Base-by-base conservation (phyloP, 2,329 filamentous ascomycete genomes). In the Periconia macrospinosa region DNA sequence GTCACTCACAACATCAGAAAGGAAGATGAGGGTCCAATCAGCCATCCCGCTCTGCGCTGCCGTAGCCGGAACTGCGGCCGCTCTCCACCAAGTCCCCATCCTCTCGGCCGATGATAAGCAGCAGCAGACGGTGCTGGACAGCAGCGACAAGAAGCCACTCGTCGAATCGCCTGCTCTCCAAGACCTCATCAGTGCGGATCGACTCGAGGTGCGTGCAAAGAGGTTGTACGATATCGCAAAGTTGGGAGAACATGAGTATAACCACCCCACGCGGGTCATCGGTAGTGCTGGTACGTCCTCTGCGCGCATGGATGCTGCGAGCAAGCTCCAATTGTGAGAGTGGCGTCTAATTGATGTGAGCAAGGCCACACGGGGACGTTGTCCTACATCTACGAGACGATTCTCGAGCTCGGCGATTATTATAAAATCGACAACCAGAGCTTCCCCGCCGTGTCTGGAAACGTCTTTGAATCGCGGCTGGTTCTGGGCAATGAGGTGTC, bases 211-310 rank as follows among this genome's bases (percentile, higher is more conserved):
- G 13, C 64, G 70, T 30, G 66, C 72, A 9, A 68, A 73, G 59
- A 68, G 71, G 56, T 54, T 78, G 47, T 75, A 73, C 47, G 66
- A 72, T 50, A 72, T 76, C 41, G 76, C 76, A 3, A 77, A 77
- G 55, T 68, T 77, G 45, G 72, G 75, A 6, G 71, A 75, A 11
- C 60, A 62, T 10, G 75, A 75, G 43, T 75, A 76, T 62, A 74
- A 77, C 48, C 73, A 75, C 44, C 77, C 76, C n/a, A 72, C 76
- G 9, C 68, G 72, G 55, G 69, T 73, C 17, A 73, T 73, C 44
- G 70, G 70, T 23, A 71, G 69, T 58, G 68, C 59, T 53, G 70
- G 70, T 72, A 69, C 11, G 60, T 49, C 20, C 14, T n/a, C n/a
- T n/a, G n/a, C n/a, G n/a, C n/a, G n/a, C n/a, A n/a, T n/a, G n/a